Base-by-base conservation (phyloP, 2,329 filamentous ascomycete genomes). In the Zymoseptoria pseudotritici region DNA sequence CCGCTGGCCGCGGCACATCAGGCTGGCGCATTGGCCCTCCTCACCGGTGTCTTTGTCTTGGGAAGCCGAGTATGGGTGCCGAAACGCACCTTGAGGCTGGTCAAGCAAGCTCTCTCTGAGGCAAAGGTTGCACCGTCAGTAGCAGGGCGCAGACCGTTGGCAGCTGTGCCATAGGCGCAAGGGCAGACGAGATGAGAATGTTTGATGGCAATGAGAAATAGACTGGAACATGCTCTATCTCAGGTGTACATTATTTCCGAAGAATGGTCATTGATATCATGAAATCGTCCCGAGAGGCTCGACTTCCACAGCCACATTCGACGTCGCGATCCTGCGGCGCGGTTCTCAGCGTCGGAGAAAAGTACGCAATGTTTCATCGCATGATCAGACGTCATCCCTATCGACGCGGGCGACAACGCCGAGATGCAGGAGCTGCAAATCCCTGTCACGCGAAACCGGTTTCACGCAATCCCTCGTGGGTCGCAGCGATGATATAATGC, bases 1-100 rank as follows among this genome's bases (percentile, higher is more conserved):
- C 87, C 88, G 63, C 79, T 99, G 9, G 94, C 93, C 0, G 91
- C 93, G 2, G 86, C 90, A 7, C 94, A 99, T 75, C 94, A 99
- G 76, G 94, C 94, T 1, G 93, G 94, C 49, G 90, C 87, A 61
- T 77, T 99, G 66, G 90, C 90, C 2, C 79, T 99, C 20, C 77
- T 99, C 62, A 95, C 90, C 0, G 91, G 90, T 52, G 87, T 87
- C 0, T 78, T 96, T 21, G 82, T 97, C 0, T 78, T 97, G 46
- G 90, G 89, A 10, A 91, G 87, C 68, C 82, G 91, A 50, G 76
- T 95, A 58, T 89, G 88, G 76, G 80, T 92, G 57, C 89, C 91
- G 1, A 85, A 81, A 65, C 63, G 71, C 20, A 68, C 69, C 0
- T 54, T 69, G 50, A 63, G 60, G 58, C 60, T 71, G 22, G 63